These are phyloP conservation scores for Aureobasidium sp. DNA, from an alignment of 2,329 filamentous ascomycete species.

Conservation along the genomic window DNA sequence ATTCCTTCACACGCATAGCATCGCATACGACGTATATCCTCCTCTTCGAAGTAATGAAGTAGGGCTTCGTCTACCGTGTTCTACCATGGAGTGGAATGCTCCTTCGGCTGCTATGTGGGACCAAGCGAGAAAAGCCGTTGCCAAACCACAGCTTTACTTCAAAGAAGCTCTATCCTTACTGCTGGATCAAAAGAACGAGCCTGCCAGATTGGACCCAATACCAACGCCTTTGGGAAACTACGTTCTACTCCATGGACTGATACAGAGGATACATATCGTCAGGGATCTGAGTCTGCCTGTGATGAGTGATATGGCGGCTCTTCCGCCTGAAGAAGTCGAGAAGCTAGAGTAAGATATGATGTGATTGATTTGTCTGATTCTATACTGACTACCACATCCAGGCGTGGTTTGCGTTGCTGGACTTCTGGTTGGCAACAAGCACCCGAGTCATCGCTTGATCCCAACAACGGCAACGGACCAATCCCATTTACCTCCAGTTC, in stretches of 20 bases:
- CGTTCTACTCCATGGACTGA: constrained; percentile 62
- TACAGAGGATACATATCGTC: constrained; percentile 27
- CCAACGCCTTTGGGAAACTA: constrained; percentile 49
- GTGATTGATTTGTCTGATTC: accelerated
- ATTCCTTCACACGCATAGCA: constrained; percentile 54
- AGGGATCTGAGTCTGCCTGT: not conserved
- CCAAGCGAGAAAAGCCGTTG: not conserved
- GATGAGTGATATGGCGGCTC: not conserved
- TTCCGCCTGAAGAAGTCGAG: not conserved
- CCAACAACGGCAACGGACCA: constrained; percentile 31
- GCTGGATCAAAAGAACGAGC: not conserved
- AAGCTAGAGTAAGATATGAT: not conserved
- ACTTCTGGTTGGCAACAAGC: constrained; percentile 31
- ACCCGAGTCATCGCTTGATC: constrained; percentile 31
- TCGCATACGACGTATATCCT: constrained; percentile 56
- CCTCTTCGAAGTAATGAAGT: constrained; percentile 33
- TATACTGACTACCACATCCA: not conserved
- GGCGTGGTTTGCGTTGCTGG: constrained; percentile 20
- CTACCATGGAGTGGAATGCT: constrained; percentile 50
- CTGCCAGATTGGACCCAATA: not conserved
- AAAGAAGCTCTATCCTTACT: not conserved
- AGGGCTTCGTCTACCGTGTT: constrained; percentile 40
- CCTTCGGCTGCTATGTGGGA: constrained; percentile 44
- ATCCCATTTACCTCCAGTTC: constrained; percentile 40
- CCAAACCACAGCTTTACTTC: constrained; percentile 13